phyloP scores from a whole-genome alignment of 768 basidiomycete genomes.

The Amanita rubescens region DNA sequence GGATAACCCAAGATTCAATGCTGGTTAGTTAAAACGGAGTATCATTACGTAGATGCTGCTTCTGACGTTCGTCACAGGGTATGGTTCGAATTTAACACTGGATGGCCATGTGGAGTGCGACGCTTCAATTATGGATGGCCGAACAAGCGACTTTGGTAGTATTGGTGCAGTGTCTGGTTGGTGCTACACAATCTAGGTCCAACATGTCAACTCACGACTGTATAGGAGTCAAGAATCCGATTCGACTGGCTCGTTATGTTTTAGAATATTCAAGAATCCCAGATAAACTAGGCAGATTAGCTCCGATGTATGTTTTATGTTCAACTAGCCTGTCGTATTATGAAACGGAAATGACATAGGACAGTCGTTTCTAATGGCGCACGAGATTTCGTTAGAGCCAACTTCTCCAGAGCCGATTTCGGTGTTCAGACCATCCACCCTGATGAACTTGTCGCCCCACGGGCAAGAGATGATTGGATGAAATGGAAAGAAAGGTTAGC shows the following conservation, averaged over 20 bases:
- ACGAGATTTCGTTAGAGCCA: conserved; percentile 37
- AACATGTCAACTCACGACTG: not conserved
- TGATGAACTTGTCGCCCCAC: conserved; percentile 40
- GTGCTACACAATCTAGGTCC: not conserved
- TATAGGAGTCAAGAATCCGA: conserved; percentile 64
- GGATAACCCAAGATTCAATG: conserved; percentile 61
- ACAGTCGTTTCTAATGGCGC: conserved; percentile 61
- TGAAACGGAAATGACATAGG: conserved; percentile 24
- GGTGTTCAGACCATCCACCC: conserved; percentile 14
- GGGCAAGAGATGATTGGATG: conserved; percentile 47
- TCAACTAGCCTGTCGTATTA: not conserved
- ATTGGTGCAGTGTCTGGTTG: conserved; percentile 67
- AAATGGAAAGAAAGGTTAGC: conserved; percentile 49
- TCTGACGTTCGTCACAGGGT: conserved; percentile 32
- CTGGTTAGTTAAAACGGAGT: conserved; percentile 35
- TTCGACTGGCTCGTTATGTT: conserved; percentile 49
- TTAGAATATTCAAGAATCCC: conserved; percentile 42
- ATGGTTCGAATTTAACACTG: conserved; percentile 71
- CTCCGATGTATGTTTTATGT: conserved; percentile 48
- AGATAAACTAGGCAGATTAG: conserved; percentile 56
- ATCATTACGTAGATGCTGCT: not conserved
- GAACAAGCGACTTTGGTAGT: conserved; percentile 47
- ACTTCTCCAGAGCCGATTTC: conserved; percentile 25
- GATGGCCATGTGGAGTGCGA: conserved; percentile 79
- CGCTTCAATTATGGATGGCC: conserved; percentile 60